Evolutionary conservation across 2,329 filamentous ascomycete genomes (phyloP), one percentile per base, ranked within the genome.

Genomic region (Cladosporium austrohemisphaericum): DNA sequence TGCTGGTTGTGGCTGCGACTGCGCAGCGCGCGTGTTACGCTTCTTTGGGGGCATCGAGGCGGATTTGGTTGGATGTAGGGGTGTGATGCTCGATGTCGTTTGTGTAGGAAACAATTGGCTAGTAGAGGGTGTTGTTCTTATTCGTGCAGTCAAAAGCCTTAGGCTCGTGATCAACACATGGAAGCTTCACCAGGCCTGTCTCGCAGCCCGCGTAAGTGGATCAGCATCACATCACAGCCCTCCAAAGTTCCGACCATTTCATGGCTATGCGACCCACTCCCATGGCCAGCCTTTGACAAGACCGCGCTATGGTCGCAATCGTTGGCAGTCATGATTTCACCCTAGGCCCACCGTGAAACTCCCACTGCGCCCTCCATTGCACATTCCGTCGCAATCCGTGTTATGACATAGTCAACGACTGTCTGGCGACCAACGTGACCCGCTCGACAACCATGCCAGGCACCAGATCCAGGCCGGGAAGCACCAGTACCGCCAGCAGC

Each of bases 401-500:
- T 29, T 9, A 44, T 44, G 41, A 32, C 26, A 7, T 32, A 25
- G 6, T 28, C 13, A 9, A 28, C 14, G 4, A 37, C 20, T 16
- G 20, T 10, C 5, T 41, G 28, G 23, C 26, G 22, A 26, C 38
- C 18, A 44, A 14, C 11, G 26, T 44, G 14, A 31, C 19, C 31
- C 10, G 20, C 29, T 38, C n/a, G 16, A 20, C n/a, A 28, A 10
- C 38, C 18, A 49, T 43, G 36, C 46, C 36, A 10, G 22, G 38
- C 41, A 51, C 49, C 35, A 43, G 41, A n/a, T 51, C 53, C 29
- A 25, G 46, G 22, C 46, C 46, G n/a, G 46, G 26, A 14, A 60
- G 57, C 43, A 52, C 56, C 8, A 54, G 61, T 11, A 59, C 60
- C 6, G 49, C 56, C 25, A 62, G 61, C 52, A 59, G 57, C 26